Percentiles rank a stretch among this genome's conserved stretches.
Conservation (phyloP, 2,329 filamentous ascomycete species). For the Nothopassalora personata region DNA sequence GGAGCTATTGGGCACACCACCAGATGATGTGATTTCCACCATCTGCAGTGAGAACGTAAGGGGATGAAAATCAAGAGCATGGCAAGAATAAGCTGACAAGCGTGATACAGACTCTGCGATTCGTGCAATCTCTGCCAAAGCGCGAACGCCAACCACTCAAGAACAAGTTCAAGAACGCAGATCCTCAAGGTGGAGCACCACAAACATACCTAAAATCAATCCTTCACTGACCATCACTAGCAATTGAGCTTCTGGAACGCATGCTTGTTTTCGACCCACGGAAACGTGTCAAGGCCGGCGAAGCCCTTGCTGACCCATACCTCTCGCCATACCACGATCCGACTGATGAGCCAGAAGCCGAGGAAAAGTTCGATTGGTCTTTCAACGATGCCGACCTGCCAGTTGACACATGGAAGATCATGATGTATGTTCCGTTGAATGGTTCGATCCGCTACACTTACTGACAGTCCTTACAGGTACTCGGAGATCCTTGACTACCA, state of each 20-base stretch:
- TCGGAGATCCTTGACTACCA: constrained; percentile 98
- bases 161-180: constrained; percentile 93
- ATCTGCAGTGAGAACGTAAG: constrained; percentile 86
- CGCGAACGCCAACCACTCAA: constrained; percentile 80
- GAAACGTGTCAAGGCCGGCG: constrained; percentile 81
- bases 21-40: constrained; percentile 96
- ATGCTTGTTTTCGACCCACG: constrained; percentile 99
- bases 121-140: constrained; percentile 95
- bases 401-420: constrained; percentile 99
- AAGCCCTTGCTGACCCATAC: constrained; percentile 87
- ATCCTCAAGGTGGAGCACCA: constrained; percentile 46
- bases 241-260: constrained; percentile 85
- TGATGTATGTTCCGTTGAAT: constrained; percentile 73
- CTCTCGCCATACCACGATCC: constrained; percentile 96
- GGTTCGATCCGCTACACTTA: not conserved
- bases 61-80: constrained; percentile 46
- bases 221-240: constrained; percentile 25
- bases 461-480: constrained; percentile 59
- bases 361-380: constrained; percentile 99
- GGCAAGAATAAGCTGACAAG: constrained; percentile 20
- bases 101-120: constrained; percentile 70
- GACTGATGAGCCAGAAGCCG: constrained; percentile 87
- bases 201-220: not conserved
- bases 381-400: constrained; percentile 98
- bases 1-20: constrained; percentile 89